Evolutionary conservation across 306 rosid genomes (phyloP).

Genomic region (Vigna angularis): DNA sequence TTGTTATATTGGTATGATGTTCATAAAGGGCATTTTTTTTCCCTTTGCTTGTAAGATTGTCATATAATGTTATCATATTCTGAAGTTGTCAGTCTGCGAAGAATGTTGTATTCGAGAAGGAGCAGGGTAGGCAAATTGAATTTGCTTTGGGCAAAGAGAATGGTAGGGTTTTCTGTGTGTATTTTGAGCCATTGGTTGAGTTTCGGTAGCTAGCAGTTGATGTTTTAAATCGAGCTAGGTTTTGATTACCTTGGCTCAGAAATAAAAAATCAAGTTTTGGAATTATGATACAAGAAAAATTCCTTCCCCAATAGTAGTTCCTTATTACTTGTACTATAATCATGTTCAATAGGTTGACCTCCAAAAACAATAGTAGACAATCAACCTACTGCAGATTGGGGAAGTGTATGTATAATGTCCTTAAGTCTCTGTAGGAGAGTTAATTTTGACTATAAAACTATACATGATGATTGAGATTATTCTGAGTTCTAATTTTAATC

Average conservation of each 20-base stretch:
- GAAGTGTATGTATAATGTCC: neutral
- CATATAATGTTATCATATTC: neutral
- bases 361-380: slow-evolving; percentile 22
- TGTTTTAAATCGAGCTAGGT: slow-evolving; percentile 23
- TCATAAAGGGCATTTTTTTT: slow-evolving; percentile 3
- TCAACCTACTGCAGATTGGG: slow-evolving; percentile 22
- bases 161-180: slow-evolving; percentile 31
- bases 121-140: slow-evolving; percentile 18
- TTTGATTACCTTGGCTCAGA: neutral
- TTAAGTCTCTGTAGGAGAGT: neutral
- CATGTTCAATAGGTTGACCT: neutral
- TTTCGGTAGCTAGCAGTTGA: slow-evolving; percentile 13
- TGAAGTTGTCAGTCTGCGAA: neutral
- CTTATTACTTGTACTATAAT: slow-evolving; percentile 3
- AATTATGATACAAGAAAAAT: neutral
- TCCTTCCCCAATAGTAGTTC: neutral
- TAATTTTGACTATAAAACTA: neutral
- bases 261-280: neutral
- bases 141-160: slow-evolving; percentile 15
- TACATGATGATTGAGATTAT: neutral
- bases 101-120: too few relatives aligned
- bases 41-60: neutral
- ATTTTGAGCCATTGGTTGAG: slow-evolving; percentile 31
- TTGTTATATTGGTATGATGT: slow-evolving; percentile 9
- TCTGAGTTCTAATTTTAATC: neutral